A percentile compares a stretch with the other conserved stretches of the same genome.
phyloP scores from a whole-genome alignment of 164 flowering plant species.

The Nymphaea colorata region DNA sequence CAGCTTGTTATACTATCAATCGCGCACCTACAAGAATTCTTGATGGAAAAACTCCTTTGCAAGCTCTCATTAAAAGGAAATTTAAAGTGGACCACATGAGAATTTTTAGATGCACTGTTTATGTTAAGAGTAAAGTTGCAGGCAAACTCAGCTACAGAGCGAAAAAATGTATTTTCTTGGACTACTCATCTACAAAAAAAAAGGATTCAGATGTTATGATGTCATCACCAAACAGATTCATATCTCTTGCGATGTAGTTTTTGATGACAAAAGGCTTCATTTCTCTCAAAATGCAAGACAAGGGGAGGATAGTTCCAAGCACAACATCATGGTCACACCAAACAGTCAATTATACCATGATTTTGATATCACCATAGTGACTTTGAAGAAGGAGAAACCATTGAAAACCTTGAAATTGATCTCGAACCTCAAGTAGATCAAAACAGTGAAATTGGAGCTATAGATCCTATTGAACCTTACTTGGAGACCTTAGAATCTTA shows the following conservation, averaged over 20 bases:
- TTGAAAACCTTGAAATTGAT: no score
- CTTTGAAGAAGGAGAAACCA: no score
- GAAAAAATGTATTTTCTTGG: neutral
- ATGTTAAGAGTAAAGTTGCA: neutral
- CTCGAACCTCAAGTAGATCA: no score
- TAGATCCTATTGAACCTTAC: no score
- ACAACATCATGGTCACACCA: no score
- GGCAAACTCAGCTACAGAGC: neutral
- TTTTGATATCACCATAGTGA: no score
- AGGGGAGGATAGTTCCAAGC: no score
- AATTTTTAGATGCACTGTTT: neutral
- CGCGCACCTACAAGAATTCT: neutral
- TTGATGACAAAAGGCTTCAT: no score
- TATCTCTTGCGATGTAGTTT: neutral
- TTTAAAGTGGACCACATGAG: neutral
- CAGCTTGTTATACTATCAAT: neutral
- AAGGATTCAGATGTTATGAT: neutral
- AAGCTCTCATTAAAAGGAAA: neutral
- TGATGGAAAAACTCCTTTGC: neutral
- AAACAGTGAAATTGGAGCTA: no score
- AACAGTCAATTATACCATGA: no score
- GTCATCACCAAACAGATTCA: neutral
- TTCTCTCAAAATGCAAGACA: no score
- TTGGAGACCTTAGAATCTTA: no score
- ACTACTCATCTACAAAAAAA: neutral